Evolutionary conservation across 441 rosid species (phyloP), one percentile per base, ranked within the genome.

Genomic region (Erodium moschatum): DNA sequence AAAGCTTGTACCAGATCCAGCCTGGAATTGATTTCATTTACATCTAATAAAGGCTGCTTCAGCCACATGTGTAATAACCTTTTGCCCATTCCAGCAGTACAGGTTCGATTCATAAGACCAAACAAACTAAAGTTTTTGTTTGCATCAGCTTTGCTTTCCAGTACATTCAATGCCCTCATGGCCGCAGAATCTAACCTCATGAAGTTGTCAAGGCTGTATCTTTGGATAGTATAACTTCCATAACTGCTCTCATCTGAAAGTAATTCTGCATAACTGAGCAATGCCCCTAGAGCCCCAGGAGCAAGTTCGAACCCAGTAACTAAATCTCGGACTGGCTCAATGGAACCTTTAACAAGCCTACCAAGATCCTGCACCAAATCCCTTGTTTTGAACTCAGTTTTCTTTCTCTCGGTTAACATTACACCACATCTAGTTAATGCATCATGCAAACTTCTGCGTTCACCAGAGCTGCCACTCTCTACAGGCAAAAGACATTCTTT

Each of bases 81-180:
- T 69, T 90, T 92, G 35, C 96, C 99, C 97, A 95, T 95, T 24
- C 99, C 99, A 80, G 92, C 91, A 33, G 99, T 88, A 73, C 97
- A 92, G 13, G 97, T 95, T 82, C 99, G 89, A 80, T 90, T 95
- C 97, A 92, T 85, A 48, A 95, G 91, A 84, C 99, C 97, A 77
- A 89, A 86, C 81, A 95, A 85, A 84, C 99, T 95, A 73, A 92
- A 95, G 69, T 85, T 92, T 78, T 91, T 95, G 82, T 92, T 95
- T 64, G 96, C 97, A 77, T 91, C 97, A 35, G 96, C 86, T 87
- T 89, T 95, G 80, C 89, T 90, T 83, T 92, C 97, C 82, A 95
- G 84, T 73, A 95, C 87, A 85, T 91, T 95, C 83, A 95, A 75
- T 52, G 97, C 97, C 79, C 94, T 85, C 91, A 87, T 85, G 54